These are phyloP conservation scores for Euphorbia celastroides DNA, from an alignment of 441 rosid species.

Conservation along the genomic window DNA sequence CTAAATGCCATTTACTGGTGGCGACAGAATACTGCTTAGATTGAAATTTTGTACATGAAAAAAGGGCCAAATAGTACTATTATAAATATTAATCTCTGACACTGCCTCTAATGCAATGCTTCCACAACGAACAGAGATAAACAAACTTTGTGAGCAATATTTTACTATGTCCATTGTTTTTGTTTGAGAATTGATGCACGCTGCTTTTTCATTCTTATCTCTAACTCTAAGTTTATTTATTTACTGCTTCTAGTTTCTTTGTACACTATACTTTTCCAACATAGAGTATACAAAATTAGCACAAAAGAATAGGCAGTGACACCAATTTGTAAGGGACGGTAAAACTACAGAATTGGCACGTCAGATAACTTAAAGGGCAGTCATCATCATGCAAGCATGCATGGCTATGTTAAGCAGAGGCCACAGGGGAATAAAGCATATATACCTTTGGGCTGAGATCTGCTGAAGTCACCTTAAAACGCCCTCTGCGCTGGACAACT, in stretches of 20 bases:
- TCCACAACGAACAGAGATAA: background rate
- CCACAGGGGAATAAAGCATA: slow-evolving; percentile 11
- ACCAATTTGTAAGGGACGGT: background rate
- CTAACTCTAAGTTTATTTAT: background rate
- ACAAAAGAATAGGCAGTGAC: too few species aligned
- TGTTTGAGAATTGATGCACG: background rate
- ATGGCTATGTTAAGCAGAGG: slow-evolving; percentile 1
- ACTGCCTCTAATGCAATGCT: background rate
- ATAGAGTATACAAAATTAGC: too few species aligned
- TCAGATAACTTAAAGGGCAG: background rate
- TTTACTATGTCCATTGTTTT: background rate
- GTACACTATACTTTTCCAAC: background rate
- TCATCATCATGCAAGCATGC: background rate
- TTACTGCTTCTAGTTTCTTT: background rate
- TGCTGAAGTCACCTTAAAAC: slow-evolving; percentile 86
- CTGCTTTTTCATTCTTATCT: background rate
- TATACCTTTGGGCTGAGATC: slow-evolving; percentile 88
- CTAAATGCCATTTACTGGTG: background rate
- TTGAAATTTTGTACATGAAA: background rate
- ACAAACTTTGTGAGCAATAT: background rate
- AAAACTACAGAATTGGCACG: background rate
- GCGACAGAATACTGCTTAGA: background rate
- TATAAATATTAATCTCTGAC: background rate
- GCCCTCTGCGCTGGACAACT: slow-evolving; percentile 75
- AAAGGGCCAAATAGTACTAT: background rate